Conservation (phyloP, 2,329 filamentous ascomycete genomes). For the Talaromyces sp. region DNA sequence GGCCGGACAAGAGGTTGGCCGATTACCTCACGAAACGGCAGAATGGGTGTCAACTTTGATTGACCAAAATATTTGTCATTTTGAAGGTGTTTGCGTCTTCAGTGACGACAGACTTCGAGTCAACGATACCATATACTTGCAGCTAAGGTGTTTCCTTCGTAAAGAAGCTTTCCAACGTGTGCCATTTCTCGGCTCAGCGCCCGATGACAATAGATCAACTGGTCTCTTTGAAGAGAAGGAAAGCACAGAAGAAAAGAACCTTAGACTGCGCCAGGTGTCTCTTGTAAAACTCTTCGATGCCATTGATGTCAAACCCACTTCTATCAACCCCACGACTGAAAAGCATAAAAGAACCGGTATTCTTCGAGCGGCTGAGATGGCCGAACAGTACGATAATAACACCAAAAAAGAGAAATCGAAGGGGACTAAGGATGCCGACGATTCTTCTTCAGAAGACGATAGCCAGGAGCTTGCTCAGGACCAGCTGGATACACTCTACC, state of each 20-base stretch:
- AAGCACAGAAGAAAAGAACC: conserved; percentile 77
- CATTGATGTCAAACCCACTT: conserved; percentile 77
- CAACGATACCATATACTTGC: conserved; percentile 92
- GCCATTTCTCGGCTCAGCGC: conserved; percentile 50
- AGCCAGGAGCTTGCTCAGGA: conserved; percentile 92
- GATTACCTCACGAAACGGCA: conserved; percentile 82
- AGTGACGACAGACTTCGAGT: conserved; percentile 81
- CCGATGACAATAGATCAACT: conserved; percentile 70
- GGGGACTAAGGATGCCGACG: conserved; percentile 39
- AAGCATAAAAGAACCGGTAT: conserved; percentile 82
- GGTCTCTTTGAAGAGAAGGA: conserved; percentile 84
- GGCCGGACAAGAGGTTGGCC: conserved; percentile 78
- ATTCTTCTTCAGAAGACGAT: conserved; percentile 71
- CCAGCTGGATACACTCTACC: conserved; percentile 90
- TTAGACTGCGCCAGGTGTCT: conserved; percentile 82
- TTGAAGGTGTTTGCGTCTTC: conserved; percentile 87
- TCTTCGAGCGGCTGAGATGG: conserved; percentile 82
- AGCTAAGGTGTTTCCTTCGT: conserved; percentile 77
- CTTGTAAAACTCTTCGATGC: conserved; percentile 88
- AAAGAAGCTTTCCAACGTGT: conserved; percentile 71
- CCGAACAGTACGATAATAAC: conserved; percentile 72
- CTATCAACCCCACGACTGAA: conserved; percentile 71
- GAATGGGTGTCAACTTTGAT: conserved; percentile 90
- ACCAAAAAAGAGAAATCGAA: conserved; percentile 52
- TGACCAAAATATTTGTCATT: conserved; percentile 84